Percentiles rank a stretch among this genome's conserved stretches.
These are phyloP conservation scores for Luffa acutangula DNA, from an alignment of 306 rosid genomes.

Conservation along the genomic window DNA sequence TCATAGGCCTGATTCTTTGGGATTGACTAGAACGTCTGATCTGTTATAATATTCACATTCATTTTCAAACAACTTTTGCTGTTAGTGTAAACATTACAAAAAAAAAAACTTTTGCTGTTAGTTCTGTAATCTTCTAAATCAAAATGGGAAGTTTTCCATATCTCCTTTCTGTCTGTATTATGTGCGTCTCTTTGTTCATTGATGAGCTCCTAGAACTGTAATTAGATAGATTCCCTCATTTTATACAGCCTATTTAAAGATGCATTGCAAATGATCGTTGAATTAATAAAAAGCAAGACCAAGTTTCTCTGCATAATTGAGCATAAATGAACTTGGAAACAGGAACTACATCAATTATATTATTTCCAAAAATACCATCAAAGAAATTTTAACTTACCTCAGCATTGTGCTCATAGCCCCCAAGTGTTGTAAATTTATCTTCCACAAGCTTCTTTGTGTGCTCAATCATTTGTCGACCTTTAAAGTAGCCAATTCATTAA, in stretches of 20 bases:
- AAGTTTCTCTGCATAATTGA: background rate
- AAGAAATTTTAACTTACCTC: constrained; percentile 42
- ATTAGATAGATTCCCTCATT: background rate
- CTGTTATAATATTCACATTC: background rate
- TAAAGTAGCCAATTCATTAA: constrained; percentile 19
- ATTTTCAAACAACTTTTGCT: background rate
- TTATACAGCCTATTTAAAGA: background rate
- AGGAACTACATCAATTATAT: background rate
- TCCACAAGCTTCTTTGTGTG: constrained; percentile 77
- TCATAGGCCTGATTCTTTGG: background rate
- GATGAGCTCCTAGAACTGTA: background rate
- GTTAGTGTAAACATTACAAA: background rate
- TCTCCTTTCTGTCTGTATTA: background rate
- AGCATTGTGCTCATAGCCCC: constrained; percentile 77
- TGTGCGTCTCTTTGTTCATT: background rate
- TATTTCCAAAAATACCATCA: constrained; percentile 11
- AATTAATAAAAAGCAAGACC: background rate
- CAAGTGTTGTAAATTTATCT: constrained; percentile 62
- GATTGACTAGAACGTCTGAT: background rate
- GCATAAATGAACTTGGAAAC: background rate
- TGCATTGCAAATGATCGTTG: background rate
- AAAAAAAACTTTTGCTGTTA: background rate
- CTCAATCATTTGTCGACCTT: constrained; percentile 98
- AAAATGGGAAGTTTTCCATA: background rate
- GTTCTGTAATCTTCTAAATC: background rate